A percentile compares a stretch with the other conserved stretches of the same genome.
These are phyloP conservation scores for Larix kaempferi DNA, from an alignment of 75 land plant genomes.

Conservation along the genomic window DNA sequence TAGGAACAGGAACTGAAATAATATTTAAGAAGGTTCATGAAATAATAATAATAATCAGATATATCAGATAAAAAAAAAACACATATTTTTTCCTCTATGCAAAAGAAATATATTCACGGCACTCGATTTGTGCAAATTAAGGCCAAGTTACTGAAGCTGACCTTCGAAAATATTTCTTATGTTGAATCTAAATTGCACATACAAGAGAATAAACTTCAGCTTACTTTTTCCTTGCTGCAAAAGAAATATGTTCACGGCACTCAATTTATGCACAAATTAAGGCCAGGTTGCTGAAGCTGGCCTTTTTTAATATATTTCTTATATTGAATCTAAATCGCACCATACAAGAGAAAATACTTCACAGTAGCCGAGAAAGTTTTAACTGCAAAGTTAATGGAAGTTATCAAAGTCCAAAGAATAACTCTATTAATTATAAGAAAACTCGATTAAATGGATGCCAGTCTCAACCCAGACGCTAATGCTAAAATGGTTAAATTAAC, in stretches of 20 bases:
- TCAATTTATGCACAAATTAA: background rate
- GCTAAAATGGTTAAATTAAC: too few species aligned
- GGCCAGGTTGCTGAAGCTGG: background rate
- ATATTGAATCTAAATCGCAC: background rate
- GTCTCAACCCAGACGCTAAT: too few species aligned
- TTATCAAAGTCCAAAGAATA: background rate
- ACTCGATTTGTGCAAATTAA: background rate
- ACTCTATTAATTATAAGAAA: background rate
- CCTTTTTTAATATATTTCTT: background rate
- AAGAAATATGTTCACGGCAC: background rate
- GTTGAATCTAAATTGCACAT: slow-evolving; percentile 4
- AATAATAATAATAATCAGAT: background rate
- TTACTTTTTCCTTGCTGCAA: background rate
- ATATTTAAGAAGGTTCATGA: background rate
- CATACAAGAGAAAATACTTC: background rate
- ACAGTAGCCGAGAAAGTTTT: background rate
- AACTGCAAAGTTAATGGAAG: background rate
- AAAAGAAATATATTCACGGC: background rate
- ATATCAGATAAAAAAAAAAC: background rate
- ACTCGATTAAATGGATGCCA: too few species aligned
- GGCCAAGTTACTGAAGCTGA: background rate
- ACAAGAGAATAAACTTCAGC: background rate
- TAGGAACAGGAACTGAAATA: background rate
- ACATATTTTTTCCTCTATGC: too few species aligned
- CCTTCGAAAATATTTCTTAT: background rate